Base-by-base conservation (phyloP, 2,329 filamentous ascomycete genomes). In the Fusarium tricinctum region DNA sequence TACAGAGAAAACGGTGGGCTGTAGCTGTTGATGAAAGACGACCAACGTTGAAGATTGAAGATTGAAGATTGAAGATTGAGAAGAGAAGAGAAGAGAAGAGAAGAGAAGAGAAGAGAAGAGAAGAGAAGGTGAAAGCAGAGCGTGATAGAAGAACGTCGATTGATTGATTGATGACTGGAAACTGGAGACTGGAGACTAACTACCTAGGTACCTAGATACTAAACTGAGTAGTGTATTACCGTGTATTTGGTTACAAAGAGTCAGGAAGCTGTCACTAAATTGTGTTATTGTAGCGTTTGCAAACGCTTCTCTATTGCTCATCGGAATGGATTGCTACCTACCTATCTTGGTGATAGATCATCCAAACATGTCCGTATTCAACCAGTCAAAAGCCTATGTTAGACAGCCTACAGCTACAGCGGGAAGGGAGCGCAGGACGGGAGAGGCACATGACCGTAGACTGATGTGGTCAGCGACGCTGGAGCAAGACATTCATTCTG, bases 381-480 rank as follows among this genome's bases (percentile, higher is more conserved):
- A 30, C 28, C 28, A 30, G 28, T 30, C 28, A 30, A 30, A 30
- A 30, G 28, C 28, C 28, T 30, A 28, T 9, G 8, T 14, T 14
- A 32, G 13, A 32, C 30, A 32, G 30, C 30, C 14, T 32, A n/a
- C 33, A 32, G 22, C 14, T 33, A n/a, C 35, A 32, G 22, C 35
- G 43, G 44, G 44, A 28, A n/a, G 33, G 39, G 20, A 65, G 33
- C 48, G 22, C 62, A 58, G 58, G 40, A 26, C 63, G 48, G 64
- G 45, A 68, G 50, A 46, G 40, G 63, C 64, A 67, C 64, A 67
- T 68, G 64, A 59, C 58, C 64, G 42, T 42, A 40, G 55, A 48
- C 47, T 43, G 58, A 67, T 67, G 64, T 67, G 63, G 59, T 54
- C 58, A 63, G 46, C 40, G 52, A 23, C 10, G 4, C n/a, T 26